These are phyloP conservation scores for Monosporascus sp. DNA, from an alignment of 2,329 filamentous ascomycete species.

Conservation along the genomic window DNA sequence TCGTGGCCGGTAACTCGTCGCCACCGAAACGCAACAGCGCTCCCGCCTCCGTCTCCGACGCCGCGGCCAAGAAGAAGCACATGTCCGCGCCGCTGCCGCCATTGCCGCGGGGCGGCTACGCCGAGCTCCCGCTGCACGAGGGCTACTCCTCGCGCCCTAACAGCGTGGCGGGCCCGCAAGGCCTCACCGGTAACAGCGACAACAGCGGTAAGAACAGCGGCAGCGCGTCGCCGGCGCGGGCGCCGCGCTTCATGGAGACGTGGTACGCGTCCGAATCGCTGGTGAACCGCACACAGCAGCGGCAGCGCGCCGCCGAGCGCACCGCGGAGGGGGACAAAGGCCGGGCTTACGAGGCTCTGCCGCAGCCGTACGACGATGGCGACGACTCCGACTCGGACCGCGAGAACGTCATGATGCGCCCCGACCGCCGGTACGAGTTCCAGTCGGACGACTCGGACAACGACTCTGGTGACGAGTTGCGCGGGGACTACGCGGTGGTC, in stretches of 20 bases:
- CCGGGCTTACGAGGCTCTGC: slow-evolving; percentile 40
- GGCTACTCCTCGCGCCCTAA: slow-evolving; percentile 19
- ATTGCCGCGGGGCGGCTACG: slow-evolving; percentile 40
- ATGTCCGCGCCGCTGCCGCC: slow-evolving; percentile 32
- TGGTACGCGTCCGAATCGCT: slow-evolving; percentile 52
- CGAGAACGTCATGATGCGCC: slow-evolving; percentile 20
- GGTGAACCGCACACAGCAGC: slow-evolving; percentile 47
- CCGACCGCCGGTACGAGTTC: slow-evolving; percentile 2
- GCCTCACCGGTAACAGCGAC: slow-evolving; percentile 1
- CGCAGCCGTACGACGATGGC: slow-evolving; percentile 34
- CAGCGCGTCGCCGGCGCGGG: slow-evolving; percentile 30
- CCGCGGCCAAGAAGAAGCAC: slow-evolving; percentile 32
- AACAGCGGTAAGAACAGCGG: slow-evolving; percentile 12
- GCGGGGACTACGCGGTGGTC: slow-evolving; percentile 10
- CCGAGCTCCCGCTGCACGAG: slow-evolving; percentile 43
- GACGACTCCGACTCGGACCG: slow-evolving; percentile 12
- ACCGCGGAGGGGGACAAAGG: slow-evolving; percentile 16
- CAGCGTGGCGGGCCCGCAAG: slow-evolving; percentile 12
- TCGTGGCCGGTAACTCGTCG: slow-evolving; percentile 29
- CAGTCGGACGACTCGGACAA: slow-evolving; percentile 24
- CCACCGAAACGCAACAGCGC: slow-evolving; percentile 33
- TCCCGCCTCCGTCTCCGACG: slow-evolving; percentile 36
- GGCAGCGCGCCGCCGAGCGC: slow-evolving; percentile 38
- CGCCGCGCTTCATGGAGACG: slow-evolving; percentile 46
- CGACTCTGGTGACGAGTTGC: slow-evolving; percentile 33